Evolutionary conservation across 2,329 filamentous ascomycete genomes (phyloP).

Genomic region (Myriosclerotinia curreyana): DNA sequence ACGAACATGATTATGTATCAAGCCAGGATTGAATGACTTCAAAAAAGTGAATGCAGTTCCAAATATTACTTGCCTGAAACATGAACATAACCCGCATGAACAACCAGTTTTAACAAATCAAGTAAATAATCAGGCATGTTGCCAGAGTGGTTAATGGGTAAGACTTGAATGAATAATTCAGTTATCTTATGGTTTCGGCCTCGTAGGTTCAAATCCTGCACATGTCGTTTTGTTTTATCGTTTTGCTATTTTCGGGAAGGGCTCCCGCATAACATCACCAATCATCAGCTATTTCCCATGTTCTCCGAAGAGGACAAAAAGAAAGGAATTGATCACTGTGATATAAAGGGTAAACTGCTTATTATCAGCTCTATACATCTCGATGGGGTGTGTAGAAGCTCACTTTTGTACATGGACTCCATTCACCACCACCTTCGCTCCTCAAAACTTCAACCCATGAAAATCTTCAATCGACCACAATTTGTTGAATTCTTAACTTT

Average conservation of each 20-base stretch:
- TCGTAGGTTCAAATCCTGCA: slow-evolving; percentile 25
- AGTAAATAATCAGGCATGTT: slow-evolving; percentile 9
- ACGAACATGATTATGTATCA: no score
- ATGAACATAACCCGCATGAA: accelerated
- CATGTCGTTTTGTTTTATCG: slow-evolving; percentile 5
- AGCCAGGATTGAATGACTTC: background rate
- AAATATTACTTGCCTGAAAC: background rate
- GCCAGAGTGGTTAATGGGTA: slow-evolving; percentile 24
- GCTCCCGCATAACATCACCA: no score
- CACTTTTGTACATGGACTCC: background rate
- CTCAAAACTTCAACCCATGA: no score
- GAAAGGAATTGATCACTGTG: no score
- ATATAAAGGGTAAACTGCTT: no score
- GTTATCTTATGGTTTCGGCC: slow-evolving; percentile 24
- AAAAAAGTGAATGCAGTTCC: background rate
- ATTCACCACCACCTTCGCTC: no score
- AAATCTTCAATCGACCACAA: background rate
- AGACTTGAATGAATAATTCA: slow-evolving; percentile 23
- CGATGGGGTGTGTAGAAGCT: no score
- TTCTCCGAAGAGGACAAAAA: no score
- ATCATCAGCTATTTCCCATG: no score
- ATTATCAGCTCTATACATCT: no score
- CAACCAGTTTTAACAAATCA: background rate
- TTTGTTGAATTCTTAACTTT: background rate
- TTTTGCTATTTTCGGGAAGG: background rate